Percentiles rank a stretch among this genome's conserved stretches.
Conservation (phyloP, 768 basidiomycete species). For the Leucocoprinus leucothites region DNA sequence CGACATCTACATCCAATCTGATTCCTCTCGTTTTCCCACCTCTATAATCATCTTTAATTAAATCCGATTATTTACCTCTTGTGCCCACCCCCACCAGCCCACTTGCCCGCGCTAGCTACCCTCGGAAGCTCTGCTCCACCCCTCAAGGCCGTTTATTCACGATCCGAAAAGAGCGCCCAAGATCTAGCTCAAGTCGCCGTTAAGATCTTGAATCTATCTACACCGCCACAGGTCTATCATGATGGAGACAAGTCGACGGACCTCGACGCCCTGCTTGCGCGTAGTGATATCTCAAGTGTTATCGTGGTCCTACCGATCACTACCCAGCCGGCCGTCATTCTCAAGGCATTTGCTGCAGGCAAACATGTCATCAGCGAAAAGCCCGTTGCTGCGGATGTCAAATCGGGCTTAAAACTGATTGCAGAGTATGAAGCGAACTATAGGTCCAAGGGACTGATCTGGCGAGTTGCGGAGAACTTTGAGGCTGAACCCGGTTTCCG, state of each 20-base stretch:
- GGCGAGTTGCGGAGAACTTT: slow-evolving; percentile 80
- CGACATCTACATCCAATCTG: not conserved
- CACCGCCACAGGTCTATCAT: slow-evolving; percentile 50
- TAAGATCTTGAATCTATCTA: slow-evolving; percentile 33
- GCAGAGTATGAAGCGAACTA: slow-evolving; percentile 61
- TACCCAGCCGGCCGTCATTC: slow-evolving; percentile 64
- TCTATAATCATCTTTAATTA: slow-evolving; percentile 7
- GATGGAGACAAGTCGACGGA: slow-evolving; percentile 43
- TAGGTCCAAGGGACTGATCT: slow-evolving; percentile 65
- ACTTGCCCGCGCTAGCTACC: slow-evolving; percentile 70
- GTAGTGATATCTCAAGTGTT: slow-evolving; percentile 69
- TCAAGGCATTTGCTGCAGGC: slow-evolving; percentile 63
- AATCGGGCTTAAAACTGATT: slow-evolving; percentile 60
- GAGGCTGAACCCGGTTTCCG: slow-evolving; percentile 63
- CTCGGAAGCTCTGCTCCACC: slow-evolving; percentile 44
- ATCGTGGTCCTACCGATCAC: slow-evolving; percentile 78
- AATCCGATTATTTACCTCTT: slow-evolving; percentile 24
- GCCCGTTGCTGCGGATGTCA: slow-evolving; percentile 73
- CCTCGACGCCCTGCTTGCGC: slow-evolving; percentile 62
- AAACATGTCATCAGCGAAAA: slow-evolving; percentile 92
- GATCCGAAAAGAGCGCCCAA: slow-evolving; percentile 59
- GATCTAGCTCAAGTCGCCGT: slow-evolving; percentile 49
- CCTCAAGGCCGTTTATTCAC: slow-evolving; percentile 75
- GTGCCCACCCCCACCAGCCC: slow-evolving; percentile 41
- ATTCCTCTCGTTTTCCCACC: slow-evolving; percentile 15